Percentiles rank a stretch among this genome's conserved stretches.
phyloP scores from a whole-genome alignment of 257 asterid genomes.

The Cruciata laevipes region DNA sequence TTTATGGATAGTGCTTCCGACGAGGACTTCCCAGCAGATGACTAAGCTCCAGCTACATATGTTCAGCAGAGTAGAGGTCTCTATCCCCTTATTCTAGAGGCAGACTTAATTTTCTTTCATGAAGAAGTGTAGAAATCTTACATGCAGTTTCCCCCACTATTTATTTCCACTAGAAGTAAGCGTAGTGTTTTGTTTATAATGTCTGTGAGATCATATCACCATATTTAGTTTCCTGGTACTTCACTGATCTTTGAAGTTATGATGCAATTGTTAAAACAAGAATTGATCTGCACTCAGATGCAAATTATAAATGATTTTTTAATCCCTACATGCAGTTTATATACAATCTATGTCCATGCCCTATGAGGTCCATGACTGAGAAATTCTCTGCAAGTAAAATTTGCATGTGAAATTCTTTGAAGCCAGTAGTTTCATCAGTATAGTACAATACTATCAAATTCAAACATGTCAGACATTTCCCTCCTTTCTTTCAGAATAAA shows the following conservation, averaged over 20 bases:
- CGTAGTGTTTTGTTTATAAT: slow-evolving; percentile 3
- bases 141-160: not conserved
- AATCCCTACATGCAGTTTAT: not conserved
- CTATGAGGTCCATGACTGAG: not conserved
- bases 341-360: not conserved
- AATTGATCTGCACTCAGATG: not conserved
- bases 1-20: slow-evolving; percentile 86
- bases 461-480: no score
- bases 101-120: not conserved
- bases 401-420: not conserved
- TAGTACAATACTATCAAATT: no score
- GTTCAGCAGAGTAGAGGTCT: not conserved
- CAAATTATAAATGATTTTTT: no score
- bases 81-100: not conserved
- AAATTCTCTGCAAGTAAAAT: not conserved
- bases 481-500: no score
- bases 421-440: no score
- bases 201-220: not conserved
- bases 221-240: not conserved
- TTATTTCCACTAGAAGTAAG: not conserved
- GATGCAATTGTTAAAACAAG: not conserved
- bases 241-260: not conserved
- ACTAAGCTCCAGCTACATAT: slow-evolving; percentile 5
- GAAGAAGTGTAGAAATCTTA: not conserved
- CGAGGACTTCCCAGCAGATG: slow-evolving; percentile 72